Evolutionary conservation across 1,284 basidiomycete species (phyloP).

Genomic region (Melampsora larici-populina): DNA sequence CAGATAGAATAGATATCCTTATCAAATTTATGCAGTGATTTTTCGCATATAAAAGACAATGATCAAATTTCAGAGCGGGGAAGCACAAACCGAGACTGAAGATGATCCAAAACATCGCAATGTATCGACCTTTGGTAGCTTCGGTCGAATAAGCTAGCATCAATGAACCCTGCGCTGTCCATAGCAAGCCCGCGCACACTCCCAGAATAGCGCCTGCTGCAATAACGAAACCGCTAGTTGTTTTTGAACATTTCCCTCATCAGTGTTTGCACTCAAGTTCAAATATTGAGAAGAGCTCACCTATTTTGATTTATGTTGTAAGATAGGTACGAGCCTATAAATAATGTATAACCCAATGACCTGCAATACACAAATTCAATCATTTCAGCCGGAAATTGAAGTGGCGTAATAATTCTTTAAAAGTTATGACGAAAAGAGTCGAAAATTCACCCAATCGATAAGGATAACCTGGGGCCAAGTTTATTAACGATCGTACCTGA

Average conservation of each 20-base stretch:
- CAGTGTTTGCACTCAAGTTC: constrained; percentile 60
- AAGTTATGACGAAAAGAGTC: background rate
- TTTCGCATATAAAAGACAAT: background rate
- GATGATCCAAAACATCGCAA: constrained; percentile 70
- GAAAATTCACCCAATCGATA: constrained; percentile 64
- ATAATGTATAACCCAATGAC: constrained; percentile 57
- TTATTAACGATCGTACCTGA: constrained; percentile 66
- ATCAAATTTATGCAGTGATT: background rate
- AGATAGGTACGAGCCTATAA: constrained; percentile 66
- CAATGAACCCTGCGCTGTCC: constrained; percentile 65
- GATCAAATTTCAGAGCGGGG: background rate
- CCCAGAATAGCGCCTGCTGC: constrained; percentile 75
- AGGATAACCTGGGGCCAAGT: constrained; percentile 68
- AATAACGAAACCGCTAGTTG: constrained; percentile 57
- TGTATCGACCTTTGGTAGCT: constrained; percentile 71
- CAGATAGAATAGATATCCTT: background rate
- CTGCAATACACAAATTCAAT: background rate
- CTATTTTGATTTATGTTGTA: constrained; percentile 53
- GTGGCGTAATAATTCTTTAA: background rate
- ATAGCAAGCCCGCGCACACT: constrained; percentile 73
- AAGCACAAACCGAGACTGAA: constrained; percentile 38
- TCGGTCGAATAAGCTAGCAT: constrained; percentile 74
- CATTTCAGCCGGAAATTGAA: background rate
- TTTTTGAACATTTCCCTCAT: constrained; percentile 32
- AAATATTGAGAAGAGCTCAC: constrained; percentile 43